phyloP scores from a whole-genome alignment of 139 green algal species.

The Chlamydomonas sphaeroides region DNA sequence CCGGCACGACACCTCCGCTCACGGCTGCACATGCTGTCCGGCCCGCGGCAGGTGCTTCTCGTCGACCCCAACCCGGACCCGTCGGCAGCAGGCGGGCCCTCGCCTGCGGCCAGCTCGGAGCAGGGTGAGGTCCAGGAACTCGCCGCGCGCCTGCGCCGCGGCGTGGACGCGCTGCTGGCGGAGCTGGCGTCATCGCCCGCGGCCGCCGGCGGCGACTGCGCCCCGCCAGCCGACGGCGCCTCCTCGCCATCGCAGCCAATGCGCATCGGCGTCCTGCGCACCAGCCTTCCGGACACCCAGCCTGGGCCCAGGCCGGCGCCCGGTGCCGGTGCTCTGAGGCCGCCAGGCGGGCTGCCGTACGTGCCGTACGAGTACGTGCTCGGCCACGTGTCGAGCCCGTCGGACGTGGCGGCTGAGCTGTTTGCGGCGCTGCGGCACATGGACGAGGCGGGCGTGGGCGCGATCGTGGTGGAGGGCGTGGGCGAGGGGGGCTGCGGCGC shows the following conservation, averaged over 20 bases:
- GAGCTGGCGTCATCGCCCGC: background rate
- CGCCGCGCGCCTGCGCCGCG: conserved; percentile 1
- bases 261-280: conserved; percentile 24
- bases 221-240: conserved; percentile 1
- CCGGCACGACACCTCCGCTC: too few species aligned
- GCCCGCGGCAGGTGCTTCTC: too few species aligned
- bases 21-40: too few species aligned
- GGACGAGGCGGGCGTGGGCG: conserved; percentile 32
- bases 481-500: conserved; percentile 43
- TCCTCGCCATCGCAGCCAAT: too few species aligned
- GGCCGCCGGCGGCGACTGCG: background rate
- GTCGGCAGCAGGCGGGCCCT: too few species aligned
- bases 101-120: too few species aligned
- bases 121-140: too few species aligned
- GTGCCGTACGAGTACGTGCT: conserved; percentile 37
- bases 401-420: conserved; percentile 50
- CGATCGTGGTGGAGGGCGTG: conserved; percentile 58
- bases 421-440: conserved; percentile 56
- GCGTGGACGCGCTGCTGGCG: background rate
- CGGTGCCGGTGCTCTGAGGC: too few species aligned
- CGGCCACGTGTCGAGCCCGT: conserved; percentile 30
- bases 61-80: too few species aligned
- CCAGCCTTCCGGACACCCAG: too few species aligned
- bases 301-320: too few species aligned
- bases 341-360: too few species aligned